These are phyloP conservation scores for Brasenia schreberi DNA, from an alignment of 164 flowering plant species.

Conservation along the genomic window DNA sequence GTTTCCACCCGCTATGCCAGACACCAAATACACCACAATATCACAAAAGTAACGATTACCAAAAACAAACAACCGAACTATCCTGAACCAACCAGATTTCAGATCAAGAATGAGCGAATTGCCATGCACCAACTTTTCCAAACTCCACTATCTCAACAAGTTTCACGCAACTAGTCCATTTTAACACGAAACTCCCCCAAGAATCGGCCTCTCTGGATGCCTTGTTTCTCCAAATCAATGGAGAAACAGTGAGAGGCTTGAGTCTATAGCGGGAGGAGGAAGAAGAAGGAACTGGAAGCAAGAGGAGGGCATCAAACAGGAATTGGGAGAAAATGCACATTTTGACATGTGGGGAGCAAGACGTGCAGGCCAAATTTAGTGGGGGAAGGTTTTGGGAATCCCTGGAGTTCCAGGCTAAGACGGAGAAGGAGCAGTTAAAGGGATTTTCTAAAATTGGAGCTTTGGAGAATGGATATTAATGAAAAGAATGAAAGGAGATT, in stretches of 20 bases:
- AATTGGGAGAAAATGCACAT: not conserved
- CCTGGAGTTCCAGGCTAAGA: not conserved
- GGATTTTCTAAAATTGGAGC: not conserved
- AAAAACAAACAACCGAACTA: too few species aligned
- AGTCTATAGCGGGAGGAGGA: not conserved
- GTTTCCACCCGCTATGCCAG: not conserved
- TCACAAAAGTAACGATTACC: not conserved
- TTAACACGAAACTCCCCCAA: not conserved
- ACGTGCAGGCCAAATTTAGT: not conserved
- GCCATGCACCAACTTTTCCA: too few species aligned
- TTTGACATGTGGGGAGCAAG: not conserved
- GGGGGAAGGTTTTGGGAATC: not conserved
- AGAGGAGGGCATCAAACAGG: not conserved
- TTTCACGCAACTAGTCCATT: too few species aligned
- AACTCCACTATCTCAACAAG: too few species aligned
- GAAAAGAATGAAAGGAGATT: not conserved
- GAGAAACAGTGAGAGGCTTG: too few species aligned
- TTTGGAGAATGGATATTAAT: too few species aligned
- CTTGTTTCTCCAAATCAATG: too few species aligned
- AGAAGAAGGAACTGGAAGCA: not conserved
- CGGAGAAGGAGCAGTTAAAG: not conserved
- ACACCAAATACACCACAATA: not conserved
- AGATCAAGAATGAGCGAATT: too few species aligned
- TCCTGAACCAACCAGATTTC: too few species aligned
- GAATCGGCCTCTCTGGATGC: not conserved